A percentile compares a stretch with the other conserved stretches of the same genome.
Conservation (phyloP, 139 green algal genomes). For the Chlamydomonas sp. region DNA sequence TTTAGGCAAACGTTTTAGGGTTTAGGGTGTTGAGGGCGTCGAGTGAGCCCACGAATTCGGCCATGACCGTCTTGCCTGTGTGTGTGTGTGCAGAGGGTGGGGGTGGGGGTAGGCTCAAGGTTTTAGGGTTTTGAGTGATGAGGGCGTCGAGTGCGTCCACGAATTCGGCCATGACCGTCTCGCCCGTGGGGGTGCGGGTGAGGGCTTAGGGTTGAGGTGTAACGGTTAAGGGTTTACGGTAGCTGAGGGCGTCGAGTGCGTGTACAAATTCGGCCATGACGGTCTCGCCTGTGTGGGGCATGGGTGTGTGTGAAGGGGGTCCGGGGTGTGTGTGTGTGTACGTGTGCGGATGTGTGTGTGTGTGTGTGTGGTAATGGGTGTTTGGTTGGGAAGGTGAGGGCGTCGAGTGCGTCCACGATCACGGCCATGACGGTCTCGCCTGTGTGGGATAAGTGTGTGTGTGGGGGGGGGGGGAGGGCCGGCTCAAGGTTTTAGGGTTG, state of each 20-base stretch:
- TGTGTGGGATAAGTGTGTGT: not conserved
- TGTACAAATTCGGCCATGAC: conserved; percentile 25
- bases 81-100: not conserved
- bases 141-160: not conserved
- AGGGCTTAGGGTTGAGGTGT: not conserved
- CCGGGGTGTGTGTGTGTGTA: not conserved
- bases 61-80: not conserved
- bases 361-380: too few relatives aligned
- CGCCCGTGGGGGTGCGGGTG: not conserved
- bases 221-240: conserved; percentile 13
- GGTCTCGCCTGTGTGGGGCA: not conserved
- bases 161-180: not conserved
- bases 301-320: not conserved
- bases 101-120: not conserved
- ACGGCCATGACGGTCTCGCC: not conserved
- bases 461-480: not conserved
- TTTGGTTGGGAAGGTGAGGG: not conserved
- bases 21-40: too few relatives aligned
- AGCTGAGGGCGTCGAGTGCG: conserved; percentile 36
- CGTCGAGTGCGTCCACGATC: not conserved
- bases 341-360: not conserved
- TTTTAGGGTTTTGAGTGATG: not conserved
- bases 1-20: too few relatives aligned
- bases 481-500: not conserved
- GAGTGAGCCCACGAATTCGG: not conserved